A percentile compares a stretch with the other conserved stretches of the same genome.
These are phyloP conservation scores for Friedmanniomyces endolithicus DNA, from an alignment of 495 filamentous ascomycete species.

Conservation along the genomic window DNA sequence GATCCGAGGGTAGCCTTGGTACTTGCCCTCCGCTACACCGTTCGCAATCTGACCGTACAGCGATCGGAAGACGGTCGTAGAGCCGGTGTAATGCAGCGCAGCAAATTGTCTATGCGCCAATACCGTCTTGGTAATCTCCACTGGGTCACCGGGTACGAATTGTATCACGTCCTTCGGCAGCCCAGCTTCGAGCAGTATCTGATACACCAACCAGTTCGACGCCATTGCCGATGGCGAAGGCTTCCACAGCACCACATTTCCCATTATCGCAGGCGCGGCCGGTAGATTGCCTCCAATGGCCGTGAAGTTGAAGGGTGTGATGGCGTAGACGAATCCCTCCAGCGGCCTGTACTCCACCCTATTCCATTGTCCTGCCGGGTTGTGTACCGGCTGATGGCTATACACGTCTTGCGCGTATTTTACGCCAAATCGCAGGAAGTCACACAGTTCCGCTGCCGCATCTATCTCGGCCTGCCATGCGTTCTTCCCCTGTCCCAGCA, in stretches of 20 bases:
- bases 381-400: slow-evolving; percentile 30
- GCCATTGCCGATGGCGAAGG: slow-evolving; percentile 31
- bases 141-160: slow-evolving; percentile 34
- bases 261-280: slow-evolving; percentile 32
- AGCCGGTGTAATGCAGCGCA: slow-evolving; percentile 33
- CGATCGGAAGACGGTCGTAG: slow-evolving; percentile 30
- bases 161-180: slow-evolving; percentile 34
- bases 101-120: slow-evolving; percentile 30
- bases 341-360: slow-evolving; percentile 34
- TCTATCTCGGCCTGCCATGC: slow-evolving; percentile 96
- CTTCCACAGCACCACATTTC: slow-evolving; percentile 36
- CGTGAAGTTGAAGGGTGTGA: slow-evolving; percentile 37
- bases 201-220: slow-evolving; percentile 32
- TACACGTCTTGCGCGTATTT: slow-evolving; percentile 34
- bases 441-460: slow-evolving; percentile 77
- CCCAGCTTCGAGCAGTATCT: slow-evolving; percentile 33
- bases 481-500: slow-evolving; percentile 92
- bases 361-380: slow-evolving; percentile 33
- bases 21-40: slow-evolving; percentile 29
- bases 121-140: slow-evolving; percentile 29
- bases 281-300: slow-evolving; percentile 34
- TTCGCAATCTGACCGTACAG: slow-evolving; percentile 31
- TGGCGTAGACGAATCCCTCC: slow-evolving; percentile 35
- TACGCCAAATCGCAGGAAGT: slow-evolving; percentile 60
- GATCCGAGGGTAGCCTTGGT: slow-evolving; percentile 32